phyloP scores from a whole-genome alignment of 352 stramenopile genomes.

The Phytophthora hybrid region DNA sequence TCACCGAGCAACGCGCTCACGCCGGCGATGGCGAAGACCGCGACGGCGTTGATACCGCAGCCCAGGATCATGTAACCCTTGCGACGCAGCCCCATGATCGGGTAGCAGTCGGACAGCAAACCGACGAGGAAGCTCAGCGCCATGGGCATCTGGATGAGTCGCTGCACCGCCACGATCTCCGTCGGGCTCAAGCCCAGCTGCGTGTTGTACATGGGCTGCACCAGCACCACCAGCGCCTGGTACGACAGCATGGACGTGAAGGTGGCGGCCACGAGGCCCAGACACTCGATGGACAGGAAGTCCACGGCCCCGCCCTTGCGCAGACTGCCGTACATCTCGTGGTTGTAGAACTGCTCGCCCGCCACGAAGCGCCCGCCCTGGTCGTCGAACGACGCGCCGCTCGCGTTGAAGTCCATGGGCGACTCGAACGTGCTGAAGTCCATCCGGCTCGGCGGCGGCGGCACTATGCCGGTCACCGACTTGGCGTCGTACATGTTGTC shows the following conservation, averaged over 20 bases:
- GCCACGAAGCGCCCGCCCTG: constrained; percentile 61
- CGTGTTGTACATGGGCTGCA: too few relatives aligned
- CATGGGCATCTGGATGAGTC: constrained; percentile 65
- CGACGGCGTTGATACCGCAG: constrained; percentile 27
- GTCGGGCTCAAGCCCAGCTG: too few relatives aligned
- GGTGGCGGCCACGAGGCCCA: too few relatives aligned
- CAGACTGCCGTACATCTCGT: constrained; percentile 73
- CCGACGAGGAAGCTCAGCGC: constrained; percentile 85
- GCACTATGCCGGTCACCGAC: constrained; percentile 41
- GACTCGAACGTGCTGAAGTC: constrained; percentile 54
- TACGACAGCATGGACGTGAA: too few relatives aligned
- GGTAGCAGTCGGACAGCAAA: constrained; percentile 78
- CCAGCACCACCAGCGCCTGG: too few relatives aligned
- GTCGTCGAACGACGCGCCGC: constrained; percentile 43
- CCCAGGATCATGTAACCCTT: constrained; percentile 93
- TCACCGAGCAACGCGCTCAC: too few relatives aligned
- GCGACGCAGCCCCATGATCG: constrained; percentile 77
- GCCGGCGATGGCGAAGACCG: too few relatives aligned
- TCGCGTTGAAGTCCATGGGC: constrained; percentile 45
- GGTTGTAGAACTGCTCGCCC: constrained; percentile 79
- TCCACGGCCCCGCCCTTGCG: constrained; percentile 66
- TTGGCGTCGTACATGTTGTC: constrained; percentile 37
- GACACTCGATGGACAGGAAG: constrained; percentile 31
- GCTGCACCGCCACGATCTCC: too few relatives aligned
- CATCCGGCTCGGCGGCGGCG: constrained; percentile 37